Conservation (phyloP, 225 moss, liverwort and hornwort species). For the Bryum argenteum region DNA sequence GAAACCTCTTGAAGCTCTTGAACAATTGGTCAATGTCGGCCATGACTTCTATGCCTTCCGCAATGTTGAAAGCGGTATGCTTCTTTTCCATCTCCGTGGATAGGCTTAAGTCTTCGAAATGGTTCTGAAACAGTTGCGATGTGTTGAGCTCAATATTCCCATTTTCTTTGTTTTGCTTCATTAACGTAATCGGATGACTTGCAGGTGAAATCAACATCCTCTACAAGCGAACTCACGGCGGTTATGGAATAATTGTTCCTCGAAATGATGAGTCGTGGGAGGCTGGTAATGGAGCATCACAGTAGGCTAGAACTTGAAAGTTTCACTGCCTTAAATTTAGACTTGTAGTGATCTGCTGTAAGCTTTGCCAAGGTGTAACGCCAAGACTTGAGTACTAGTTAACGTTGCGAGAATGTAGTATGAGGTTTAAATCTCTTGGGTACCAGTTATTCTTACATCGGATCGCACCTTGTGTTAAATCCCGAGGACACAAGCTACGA, state of each 20-base stretch:
- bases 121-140: not conserved
- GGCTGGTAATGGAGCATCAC: slow-evolving; percentile 52
- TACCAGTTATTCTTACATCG: slow-evolving; percentile 10
- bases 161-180: not conserved
- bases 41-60: slow-evolving; percentile 92
- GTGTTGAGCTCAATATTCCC: not conserved
- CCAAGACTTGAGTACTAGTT: slow-evolving; percentile 21
- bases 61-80: slow-evolving; percentile 79
- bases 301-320: slow-evolving; percentile 34
- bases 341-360: slow-evolving; percentile 19
- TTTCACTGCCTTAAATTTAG: slow-evolving; percentile 3
- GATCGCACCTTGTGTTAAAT: slow-evolving; percentile 17
- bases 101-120: not conserved
- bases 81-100: not conserved
- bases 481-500: slow-evolving; percentile 13
- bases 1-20: slow-evolving; percentile 75
- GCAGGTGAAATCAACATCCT: slow-evolving; percentile 91
- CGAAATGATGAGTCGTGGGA: slow-evolving; percentile 75
- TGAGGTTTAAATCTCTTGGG: slow-evolving; percentile 7
- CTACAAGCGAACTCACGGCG: slow-evolving; percentile 88
- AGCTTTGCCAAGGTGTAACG: slow-evolving; percentile 19
- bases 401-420: slow-evolving; percentile 8
- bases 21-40: slow-evolving; percentile 79
- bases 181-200: not conserved
- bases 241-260: slow-evolving; percentile 89